Percentiles rank a stretch among this genome's conserved stretches.
Evolutionary conservation across 2,329 filamentous ascomycete species (phyloP).

Genomic region (Trichothecium roseum): DNA sequence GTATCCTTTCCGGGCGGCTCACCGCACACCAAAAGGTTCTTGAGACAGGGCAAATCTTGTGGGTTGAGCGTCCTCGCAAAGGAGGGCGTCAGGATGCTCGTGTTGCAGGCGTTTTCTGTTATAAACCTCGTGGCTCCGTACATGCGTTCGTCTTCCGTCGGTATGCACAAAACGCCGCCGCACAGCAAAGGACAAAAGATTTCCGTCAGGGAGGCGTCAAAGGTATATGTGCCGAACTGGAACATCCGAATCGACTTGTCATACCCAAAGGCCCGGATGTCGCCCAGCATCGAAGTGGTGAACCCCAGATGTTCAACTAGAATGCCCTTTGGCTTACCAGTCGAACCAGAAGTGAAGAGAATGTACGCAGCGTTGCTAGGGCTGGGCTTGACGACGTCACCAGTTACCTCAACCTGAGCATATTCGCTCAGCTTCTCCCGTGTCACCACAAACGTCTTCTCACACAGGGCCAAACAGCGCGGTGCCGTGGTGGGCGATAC

Average conservation of each 20-base stretch:
- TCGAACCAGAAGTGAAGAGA: slow-evolving; percentile 10
- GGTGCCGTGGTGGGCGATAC: background rate
- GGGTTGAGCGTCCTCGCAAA: background rate
- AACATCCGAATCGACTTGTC: slow-evolving; percentile 56
- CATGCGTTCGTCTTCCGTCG: slow-evolving; percentile 63
- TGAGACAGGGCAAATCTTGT: background rate
- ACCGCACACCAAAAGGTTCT: slow-evolving; percentile 4
- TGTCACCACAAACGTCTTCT: too few relatives aligned
- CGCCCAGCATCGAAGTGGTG: slow-evolving; percentile 35
- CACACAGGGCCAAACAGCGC: too few relatives aligned
- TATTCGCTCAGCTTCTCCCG: too few relatives aligned
- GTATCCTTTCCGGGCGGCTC: slow-evolving; percentile 4
- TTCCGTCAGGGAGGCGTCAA: slow-evolving; percentile 82
- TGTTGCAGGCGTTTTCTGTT: slow-evolving; percentile 22
- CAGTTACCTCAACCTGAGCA: too few relatives aligned
- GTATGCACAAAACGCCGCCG: slow-evolving; percentile 70
- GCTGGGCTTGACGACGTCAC: too few relatives aligned
- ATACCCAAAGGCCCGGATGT: slow-evolving; percentile 63
- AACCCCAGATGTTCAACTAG: slow-evolving; percentile 10
- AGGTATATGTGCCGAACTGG: slow-evolving; percentile 74
- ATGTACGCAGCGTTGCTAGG: slow-evolving; percentile 7
- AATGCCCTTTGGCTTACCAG: slow-evolving; percentile 11
- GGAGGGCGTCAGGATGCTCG: background rate
- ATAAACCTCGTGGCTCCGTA: slow-evolving; percentile 59
- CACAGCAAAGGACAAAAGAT: slow-evolving; percentile 76